Conservation (phyloP, 495 filamentous ascomycete species). For the Cercophora scortea region DNA sequence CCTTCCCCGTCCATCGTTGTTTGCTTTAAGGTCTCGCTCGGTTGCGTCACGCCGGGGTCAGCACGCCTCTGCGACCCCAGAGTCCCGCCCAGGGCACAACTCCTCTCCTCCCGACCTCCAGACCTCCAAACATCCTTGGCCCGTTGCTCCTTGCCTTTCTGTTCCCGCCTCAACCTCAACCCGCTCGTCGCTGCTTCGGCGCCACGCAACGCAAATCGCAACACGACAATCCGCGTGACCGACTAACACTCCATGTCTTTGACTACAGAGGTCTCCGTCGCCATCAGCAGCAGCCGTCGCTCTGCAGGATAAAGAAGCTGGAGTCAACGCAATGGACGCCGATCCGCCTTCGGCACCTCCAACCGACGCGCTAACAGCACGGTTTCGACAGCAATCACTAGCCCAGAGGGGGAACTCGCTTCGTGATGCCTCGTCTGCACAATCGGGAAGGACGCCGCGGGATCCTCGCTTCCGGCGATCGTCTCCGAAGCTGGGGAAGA, state of each 20-base stretch:
- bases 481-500: slow-evolving; percentile 11
- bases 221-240: not conserved
- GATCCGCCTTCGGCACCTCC: slow-evolving; percentile 14
- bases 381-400: slow-evolving; percentile 15
- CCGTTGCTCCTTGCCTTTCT: not conserved
- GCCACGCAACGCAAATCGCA: not conserved
- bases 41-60: not conserved
- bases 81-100: too few species aligned
- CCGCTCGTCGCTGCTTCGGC: not conserved
- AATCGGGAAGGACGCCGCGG: slow-evolving; percentile 3
- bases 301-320: slow-evolving; percentile 12
- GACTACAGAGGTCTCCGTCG: slow-evolving; percentile 10
- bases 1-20: not conserved
- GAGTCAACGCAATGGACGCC: slow-evolving; percentile 17
- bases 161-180: not conserved
- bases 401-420: slow-evolving; percentile 9
- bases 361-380: slow-evolving; percentile 9
- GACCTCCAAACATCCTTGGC: not conserved
- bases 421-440: not conserved
- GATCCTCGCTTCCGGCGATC: slow-evolving; percentile 9
- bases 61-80: not conserved
- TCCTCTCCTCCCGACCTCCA: not conserved
- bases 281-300: slow-evolving; percentile 17
- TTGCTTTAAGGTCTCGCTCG: not conserved
- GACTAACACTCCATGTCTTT: slow-evolving; percentile 21